Evolutionary conservation across 1,284 basidiomycete species (phyloP), one percentile per base, ranked within the genome.

Genomic region (Jaminaea rosea): DNA sequence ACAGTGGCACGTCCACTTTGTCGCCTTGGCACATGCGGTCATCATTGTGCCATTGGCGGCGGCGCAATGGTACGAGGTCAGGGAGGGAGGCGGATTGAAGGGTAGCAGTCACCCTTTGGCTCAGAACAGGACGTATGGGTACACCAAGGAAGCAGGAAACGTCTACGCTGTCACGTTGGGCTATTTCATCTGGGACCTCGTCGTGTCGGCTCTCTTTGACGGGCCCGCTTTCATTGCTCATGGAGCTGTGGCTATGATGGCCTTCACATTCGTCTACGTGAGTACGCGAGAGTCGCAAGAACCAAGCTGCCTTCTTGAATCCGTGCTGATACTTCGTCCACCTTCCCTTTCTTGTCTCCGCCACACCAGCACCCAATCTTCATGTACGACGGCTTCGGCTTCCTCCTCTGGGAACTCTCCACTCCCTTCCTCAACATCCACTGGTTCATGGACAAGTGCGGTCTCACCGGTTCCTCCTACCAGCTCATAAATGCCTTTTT

Each of bases 361-460:
- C n/a, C n/a, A n/a, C n/a, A n/a, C n/a, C 46, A 70, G 46, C 59
- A 61, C 46, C 75, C 75, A 23, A 67, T 76, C 59, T 65, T 76
- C 39, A 65, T 75, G 63, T 72, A 68, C 55, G 72, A 74, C 32
- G 74, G 72, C 9, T 65, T 75, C 31, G 60, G 62, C 13, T 72
- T 75, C 63, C 54, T 76, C 39, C 63, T 75, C 23, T 73, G 75
- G 70, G 70, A 72, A 60, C 64, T 67, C 26, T 67, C 65, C 48
- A 73, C 71, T 26, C 68, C 70, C 8, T 76, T 76, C 68, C 72
- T 76, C 46, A 74, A 76, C 62, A 69, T 74, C 17, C 75, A 76
- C 56, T 76, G 75, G 75, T 74, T 74, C 58, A 53, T 74, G 31
- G 75, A 76, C 68, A 76, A 76, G 53, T 61, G 72, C 32, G 63